Evolutionary conservation across 306 rosid species (phyloP), one percentile per base, ranked within the genome.

Genomic region (Cyclanthera cordifolia): DNA sequence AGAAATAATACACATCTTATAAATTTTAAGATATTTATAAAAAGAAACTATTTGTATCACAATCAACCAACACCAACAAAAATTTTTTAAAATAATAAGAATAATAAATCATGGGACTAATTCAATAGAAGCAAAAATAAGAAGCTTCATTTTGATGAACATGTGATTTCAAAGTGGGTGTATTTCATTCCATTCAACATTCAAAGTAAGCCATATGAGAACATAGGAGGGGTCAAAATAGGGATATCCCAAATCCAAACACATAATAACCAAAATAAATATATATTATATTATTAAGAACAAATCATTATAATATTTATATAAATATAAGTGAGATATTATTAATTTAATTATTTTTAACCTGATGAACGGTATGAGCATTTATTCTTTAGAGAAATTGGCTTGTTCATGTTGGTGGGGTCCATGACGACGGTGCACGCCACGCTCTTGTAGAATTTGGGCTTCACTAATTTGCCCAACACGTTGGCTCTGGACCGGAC

Each of bases 391-490:
- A 93, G 84, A 4, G 85, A 50, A 65, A 89, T 76, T 67, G 91
- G 71, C 45, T 20, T 17, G 56, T 75, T 87, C 93, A 93, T 87
- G 67, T 82, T 84, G 67, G 82, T 86, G 6, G 95, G 87, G 72
- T 89, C 94, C 87, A 89, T 77, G 14, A 74, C 67, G 25, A 93
- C 75, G 0, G 55, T 68, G 77, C 98, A 93, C 20, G 79, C 82
- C 12, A 87, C 78, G 72, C 78, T 87, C 80, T 74, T 83, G 74
- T 75, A 70, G 84, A 93, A 93, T 80, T 77, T 93, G 2, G 90
- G 93, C 71, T 88, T 87, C 67, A 93, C 96, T 75, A 89, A 49
- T 58, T 78, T 73, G 2, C 98, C 96, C 85, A 93, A 72, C 14
- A 89, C 96, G 75, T 83, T 69, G 46, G 85, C 98, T 78, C 74